Conservation (phyloP, 139 green algal genomes). For the Chlamydomonas incerta region DNA sequence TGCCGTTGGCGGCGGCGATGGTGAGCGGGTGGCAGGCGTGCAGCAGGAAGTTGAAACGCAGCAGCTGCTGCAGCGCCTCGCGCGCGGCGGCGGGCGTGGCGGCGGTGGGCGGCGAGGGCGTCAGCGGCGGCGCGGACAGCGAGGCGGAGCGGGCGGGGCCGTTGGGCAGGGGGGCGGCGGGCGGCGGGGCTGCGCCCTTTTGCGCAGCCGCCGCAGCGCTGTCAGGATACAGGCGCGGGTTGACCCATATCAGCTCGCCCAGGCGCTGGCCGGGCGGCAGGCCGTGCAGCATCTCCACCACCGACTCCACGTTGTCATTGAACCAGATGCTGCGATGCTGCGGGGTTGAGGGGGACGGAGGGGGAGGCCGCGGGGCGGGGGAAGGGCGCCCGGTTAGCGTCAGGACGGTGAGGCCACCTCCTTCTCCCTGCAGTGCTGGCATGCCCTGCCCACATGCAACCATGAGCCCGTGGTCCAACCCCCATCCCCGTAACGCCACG, state of each 20-base stretch:
- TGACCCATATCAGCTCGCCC: conserved; percentile 11
- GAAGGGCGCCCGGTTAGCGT: no score
- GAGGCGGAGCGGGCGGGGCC: no score
- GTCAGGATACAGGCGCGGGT: neutral
- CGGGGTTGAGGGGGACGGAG: no score
- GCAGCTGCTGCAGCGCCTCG: neutral
- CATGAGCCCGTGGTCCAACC: no score
- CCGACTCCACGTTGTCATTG: conserved; percentile 2
- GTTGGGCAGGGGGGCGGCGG: no score
- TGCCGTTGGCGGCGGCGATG: conserved; percentile 15
- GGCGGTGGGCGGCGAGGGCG: neutral
- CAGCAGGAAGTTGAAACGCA: conserved; percentile 7
- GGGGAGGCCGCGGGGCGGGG: no score
- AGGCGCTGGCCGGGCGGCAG: neutral
- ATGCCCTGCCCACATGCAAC: no score
- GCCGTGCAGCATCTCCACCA: conserved; percentile 1
- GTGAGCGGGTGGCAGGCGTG: conserved; percentile 31
- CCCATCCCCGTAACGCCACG: no score
- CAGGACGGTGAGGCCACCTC: no score
- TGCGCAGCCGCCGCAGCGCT: no score
- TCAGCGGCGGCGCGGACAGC: neutral
- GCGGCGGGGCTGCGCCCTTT: neutral
- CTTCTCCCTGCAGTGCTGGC: no score
- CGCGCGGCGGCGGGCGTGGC: neutral
- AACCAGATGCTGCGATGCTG: no score